Percentiles rank a stretch among this genome's conserved stretches.
These are phyloP conservation scores for Chlamydomonas sp. DNA, from an alignment of 139 green algal genomes.

Conservation along the genomic window DNA sequence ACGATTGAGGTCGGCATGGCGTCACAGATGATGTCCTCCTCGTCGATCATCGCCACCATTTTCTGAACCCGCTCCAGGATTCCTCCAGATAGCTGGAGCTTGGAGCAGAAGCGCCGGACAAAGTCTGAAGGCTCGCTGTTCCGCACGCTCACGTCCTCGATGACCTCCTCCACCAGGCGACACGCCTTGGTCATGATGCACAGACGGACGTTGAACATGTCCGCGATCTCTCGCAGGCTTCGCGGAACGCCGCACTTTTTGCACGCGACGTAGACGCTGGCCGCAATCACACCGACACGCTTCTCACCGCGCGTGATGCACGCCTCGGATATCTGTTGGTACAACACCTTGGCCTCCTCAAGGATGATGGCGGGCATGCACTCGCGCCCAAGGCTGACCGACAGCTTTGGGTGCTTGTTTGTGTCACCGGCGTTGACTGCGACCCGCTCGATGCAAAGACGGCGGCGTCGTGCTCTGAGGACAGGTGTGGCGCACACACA, in stretches of 20 bases:
- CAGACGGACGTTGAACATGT: conserved; percentile 3
- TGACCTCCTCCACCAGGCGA: neutral
- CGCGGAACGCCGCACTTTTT: neutral
- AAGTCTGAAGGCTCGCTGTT: conserved; percentile 1
- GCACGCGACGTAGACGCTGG: conserved; percentile 10
- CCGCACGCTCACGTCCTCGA: neutral
- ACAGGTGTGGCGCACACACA: no score
- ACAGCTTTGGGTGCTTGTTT: no score
- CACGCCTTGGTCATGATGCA: neutral
- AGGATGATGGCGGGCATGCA: neutral
- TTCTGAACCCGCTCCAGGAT: neutral
- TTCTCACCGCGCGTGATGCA: conserved; percentile 7
- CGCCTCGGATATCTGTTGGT: conserved; percentile 3
- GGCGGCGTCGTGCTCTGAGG: no score
- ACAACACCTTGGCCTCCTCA: conserved; percentile 14
- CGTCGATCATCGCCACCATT: no score
- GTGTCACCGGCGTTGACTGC: no score
- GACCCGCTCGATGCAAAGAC: no score
- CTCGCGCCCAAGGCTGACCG: neutral
- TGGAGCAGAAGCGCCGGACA: conserved; percentile 4
- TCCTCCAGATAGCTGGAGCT: neutral
- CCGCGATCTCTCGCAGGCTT: conserved; percentile 7
- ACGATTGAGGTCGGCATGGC: neutral
- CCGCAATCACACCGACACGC: neutral
- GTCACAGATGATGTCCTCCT: conserved; percentile 8